Evolutionary conservation across 2,329 filamentous ascomycete genomes (phyloP), one percentile per base, ranked within the genome.

Genomic region (Dryadomyces quercus-mongolicae): DNA sequence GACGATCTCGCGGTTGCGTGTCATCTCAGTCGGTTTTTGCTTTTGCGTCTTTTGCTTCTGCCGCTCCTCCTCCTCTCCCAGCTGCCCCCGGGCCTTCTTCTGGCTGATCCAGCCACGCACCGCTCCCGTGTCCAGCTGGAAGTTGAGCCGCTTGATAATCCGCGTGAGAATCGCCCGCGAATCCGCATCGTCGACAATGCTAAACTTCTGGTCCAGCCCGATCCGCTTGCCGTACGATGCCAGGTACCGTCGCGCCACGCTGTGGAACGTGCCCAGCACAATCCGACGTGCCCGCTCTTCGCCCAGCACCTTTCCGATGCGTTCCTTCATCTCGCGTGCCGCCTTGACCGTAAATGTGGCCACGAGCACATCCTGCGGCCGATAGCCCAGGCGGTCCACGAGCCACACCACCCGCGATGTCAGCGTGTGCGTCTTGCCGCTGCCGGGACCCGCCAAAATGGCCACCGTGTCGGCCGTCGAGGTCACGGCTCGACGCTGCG

Each of bases 291-390:
- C 87, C 16, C 84, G 71, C 6, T 84, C 84, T 57, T 85, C 78
- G 1, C 90, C 90, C n/a, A 97, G 75, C n/a, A 88, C 77, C 56
- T 78, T 84, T 0, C 84, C 82, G 55, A 97, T 88, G 8, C 92
- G 81, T 64, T 89, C 83, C 63, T 90, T 89, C 92, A 98, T 98
- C 71, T 97, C 92, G 18, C 74, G 80, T 18, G 91, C 88, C 1
- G 93, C 91, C 68, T 97, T 97, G 67, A 95, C 90, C 2, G 93
- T 98, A 65, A 98, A 98, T 0, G 92, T 97, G 58, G 92, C 93
- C 56, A 96, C 92, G 56, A 98, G 84, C 62, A 97, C 83, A 70
- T 96, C 89, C 71, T 86, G 82, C 63, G 92, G 92, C 55, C 81
- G 78, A 61, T 88, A 80, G 45, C 84, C 81, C 61, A 81, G 72